phyloP scores from a whole-genome alignment of 192 early-diverging fungal genomes.

The Coemansia sp. region DNA sequence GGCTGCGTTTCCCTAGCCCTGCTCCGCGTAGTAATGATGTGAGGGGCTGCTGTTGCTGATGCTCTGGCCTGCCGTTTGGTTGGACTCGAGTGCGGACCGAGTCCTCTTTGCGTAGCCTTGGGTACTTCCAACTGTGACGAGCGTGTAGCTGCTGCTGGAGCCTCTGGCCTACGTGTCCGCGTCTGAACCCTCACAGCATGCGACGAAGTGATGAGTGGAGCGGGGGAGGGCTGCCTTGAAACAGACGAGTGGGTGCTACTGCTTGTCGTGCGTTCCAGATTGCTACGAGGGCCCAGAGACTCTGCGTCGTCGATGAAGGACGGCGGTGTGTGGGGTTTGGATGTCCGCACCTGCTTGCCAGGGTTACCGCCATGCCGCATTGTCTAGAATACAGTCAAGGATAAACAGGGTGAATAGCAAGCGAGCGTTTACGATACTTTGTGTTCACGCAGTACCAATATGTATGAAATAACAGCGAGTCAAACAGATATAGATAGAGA shows the following conservation, averaged over 20 bases:
- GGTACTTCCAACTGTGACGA: not conserved
- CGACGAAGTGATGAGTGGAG: not conserved
- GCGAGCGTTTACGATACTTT: too few relatives aligned
- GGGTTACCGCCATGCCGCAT: constrained; percentile 17
- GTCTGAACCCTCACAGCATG: constrained; percentile 4
- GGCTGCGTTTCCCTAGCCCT: constrained; percentile 1
- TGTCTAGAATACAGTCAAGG: too few relatives aligned
- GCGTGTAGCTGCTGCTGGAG: not conserved
- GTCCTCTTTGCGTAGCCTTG: not conserved
- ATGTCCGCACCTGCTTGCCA: constrained; percentile 24
- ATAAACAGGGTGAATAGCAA: not conserved
- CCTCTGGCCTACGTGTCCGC: not conserved
- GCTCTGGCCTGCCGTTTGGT: not conserved
- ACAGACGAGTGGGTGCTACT: constrained; percentile 9
- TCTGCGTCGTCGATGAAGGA: constrained; percentile 3
- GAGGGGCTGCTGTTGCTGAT: not conserved
- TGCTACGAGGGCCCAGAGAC: not conserved
- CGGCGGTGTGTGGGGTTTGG: not conserved
- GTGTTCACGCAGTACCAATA: not conserved
- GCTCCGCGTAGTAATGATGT: not conserved
- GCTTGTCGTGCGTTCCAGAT: not conserved
- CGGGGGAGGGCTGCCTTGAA: constrained; percentile 6
- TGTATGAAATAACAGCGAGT: constrained; percentile 1
- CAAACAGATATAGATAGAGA: not conserved
- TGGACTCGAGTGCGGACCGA: constrained; percentile 3